Evolutionary conservation across 2,329 filamentous ascomycete species (phyloP).

Genomic region (Plenodomus biglobosus): DNA sequence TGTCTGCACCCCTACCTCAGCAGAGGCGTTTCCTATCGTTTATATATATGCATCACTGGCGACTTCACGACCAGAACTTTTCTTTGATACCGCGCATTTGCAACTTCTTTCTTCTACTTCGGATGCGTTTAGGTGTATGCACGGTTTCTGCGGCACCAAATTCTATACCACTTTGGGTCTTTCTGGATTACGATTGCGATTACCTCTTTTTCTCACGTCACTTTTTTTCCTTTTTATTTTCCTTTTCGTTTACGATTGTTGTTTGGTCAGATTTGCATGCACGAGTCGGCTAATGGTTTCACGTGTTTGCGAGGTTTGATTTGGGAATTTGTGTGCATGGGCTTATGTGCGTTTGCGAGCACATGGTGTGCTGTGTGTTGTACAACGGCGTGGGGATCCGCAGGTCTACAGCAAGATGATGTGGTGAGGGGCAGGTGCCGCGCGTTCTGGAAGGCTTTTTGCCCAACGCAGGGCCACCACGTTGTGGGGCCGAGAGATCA

Average conservation of each 20-base stretch:
- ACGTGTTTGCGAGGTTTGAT: neutral
- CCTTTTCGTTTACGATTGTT: constrained; percentile 20
- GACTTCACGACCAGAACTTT: constrained; percentile 12
- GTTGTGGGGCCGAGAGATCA: neutral
- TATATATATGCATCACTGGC: constrained; percentile 26
- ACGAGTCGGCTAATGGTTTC: neutral
- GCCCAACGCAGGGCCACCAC: neutral
- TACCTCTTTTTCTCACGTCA: constrained; percentile 27
- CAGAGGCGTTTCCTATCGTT: constrained; percentile 30
- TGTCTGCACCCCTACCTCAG: constrained; percentile 33
- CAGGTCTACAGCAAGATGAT: neutral
- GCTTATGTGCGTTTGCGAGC: no score
- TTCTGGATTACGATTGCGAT: constrained; percentile 16
- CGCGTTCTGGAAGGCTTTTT: neutral
- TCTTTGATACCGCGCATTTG: constrained; percentile 22
- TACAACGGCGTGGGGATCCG: neutral
- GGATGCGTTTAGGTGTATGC: constrained; percentile 12
- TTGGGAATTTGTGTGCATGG: neutral
- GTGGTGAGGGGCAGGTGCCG: neutral
- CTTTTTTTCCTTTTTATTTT: no score
- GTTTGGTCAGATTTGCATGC: neutral
- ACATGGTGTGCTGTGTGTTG: neutral
- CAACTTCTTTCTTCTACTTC: constrained; percentile 16
- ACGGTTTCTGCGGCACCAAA: constrained; percentile 14
- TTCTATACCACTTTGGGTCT: constrained; percentile 16